A percentile compares a stretch with the other conserved stretches of the same genome.
Conservation (phyloP, 345 rosid genomes). For the Pelargonium nanum region DNA sequence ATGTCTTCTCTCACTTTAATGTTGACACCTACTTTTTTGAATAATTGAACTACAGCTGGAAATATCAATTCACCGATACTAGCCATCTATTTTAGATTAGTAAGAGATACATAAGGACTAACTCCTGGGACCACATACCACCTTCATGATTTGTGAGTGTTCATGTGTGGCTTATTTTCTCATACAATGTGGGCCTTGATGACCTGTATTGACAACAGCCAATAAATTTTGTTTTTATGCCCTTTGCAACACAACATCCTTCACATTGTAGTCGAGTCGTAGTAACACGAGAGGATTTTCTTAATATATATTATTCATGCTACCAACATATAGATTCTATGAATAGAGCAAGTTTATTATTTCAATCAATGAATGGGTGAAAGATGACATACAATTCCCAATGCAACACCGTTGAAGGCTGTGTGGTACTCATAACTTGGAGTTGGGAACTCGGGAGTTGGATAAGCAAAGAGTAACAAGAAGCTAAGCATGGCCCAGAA, state of each 20-base stretch:
- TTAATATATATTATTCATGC: neutral
- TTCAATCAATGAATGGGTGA: neutral
- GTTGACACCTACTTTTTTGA: too few relatives aligned
- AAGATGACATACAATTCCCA: conserved; percentile 72
- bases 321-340: neutral
- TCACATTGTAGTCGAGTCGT: too few relatives aligned
- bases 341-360: neutral
- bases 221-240: too few relatives aligned
- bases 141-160: too few relatives aligned
- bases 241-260: too few relatives aligned
- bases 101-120: too few relatives aligned
- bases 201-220: too few relatives aligned
- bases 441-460: conserved; percentile 83
- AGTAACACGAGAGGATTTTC: neutral
- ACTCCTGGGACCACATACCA: too few relatives aligned
- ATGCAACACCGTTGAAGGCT: conserved; percentile 80
- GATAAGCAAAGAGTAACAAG: conserved; percentile 89
- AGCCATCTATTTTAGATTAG: too few relatives aligned
- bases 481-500: conserved; percentile 87
- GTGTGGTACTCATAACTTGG: conserved; percentile 95
- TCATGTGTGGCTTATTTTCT: too few relatives aligned
- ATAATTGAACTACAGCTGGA: neutral
- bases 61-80: neutral
- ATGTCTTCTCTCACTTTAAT: too few relatives aligned
- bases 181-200: too few relatives aligned